Percentiles rank a stretch among this genome's conserved stretches.
These are phyloP conservation scores for Oxalis stricta DNA, from an alignment of 441 rosid genomes.

Conservation along the genomic window DNA sequence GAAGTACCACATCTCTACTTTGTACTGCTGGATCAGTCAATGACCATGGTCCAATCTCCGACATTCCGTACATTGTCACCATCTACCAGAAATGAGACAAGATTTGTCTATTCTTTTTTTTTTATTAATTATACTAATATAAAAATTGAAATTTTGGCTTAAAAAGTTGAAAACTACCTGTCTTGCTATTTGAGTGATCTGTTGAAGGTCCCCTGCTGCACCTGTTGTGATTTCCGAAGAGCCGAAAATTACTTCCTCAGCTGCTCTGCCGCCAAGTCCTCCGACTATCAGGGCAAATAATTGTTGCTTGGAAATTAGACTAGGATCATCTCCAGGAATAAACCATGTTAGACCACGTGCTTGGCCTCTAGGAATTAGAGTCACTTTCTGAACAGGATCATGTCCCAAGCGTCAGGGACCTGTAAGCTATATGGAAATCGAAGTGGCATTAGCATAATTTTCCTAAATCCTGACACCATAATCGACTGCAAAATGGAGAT, in stretches of 20 bases:
- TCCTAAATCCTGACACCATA: no score
- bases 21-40: conserved; percentile 41
- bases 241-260: conserved; percentile 57
- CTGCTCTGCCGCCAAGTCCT: conserved; percentile 68
- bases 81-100: conserved; percentile 27
- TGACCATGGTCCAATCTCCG: conserved; percentile 63
- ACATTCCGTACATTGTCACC: conserved; percentile 76
- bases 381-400: conserved; percentile 66
- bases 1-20: conserved; percentile 44
- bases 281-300: conserved; percentile 57
- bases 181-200: conserved; percentile 50
- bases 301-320: conserved; percentile 42
- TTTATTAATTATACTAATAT: neutral
- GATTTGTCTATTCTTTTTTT: no score
- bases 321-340: conserved; percentile 48
- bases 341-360: conserved; percentile 76
- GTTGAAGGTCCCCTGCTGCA: conserved; percentile 59
- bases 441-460: neutral
- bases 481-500: no score
- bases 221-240: conserved; percentile 63
- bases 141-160: neutral
- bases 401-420: conserved; percentile 56
- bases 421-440: conserved; percentile 4
- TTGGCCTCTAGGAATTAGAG: conserved; percentile 60
- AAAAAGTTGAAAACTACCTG: conserved; percentile 31